A percentile compares a stretch with the other conserved stretches of the same genome.
These are phyloP conservation scores for Elongisporangium prolatum DNA, from an alignment of 352 stramenopile genomes.

Conservation along the genomic window DNA sequence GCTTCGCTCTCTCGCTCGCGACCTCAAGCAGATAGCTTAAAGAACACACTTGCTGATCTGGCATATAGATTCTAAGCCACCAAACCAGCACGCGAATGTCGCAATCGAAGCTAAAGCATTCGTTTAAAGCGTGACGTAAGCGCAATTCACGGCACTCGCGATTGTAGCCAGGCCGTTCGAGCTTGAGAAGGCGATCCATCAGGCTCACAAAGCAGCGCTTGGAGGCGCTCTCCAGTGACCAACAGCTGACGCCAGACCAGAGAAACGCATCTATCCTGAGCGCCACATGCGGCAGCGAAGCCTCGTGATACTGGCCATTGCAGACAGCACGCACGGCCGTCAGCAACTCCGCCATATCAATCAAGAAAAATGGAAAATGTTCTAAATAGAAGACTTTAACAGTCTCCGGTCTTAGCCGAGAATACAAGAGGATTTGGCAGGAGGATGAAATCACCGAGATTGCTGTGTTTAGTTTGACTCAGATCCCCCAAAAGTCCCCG, in stretches of 20 bases:
- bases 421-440: too few relatives aligned
- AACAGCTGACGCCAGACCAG: not conserved
- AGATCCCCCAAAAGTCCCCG: too few relatives aligned
- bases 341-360: not conserved
- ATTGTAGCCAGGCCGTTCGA: not conserved
- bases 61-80: too few relatives aligned
- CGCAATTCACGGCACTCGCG: not conserved
- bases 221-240: not conserved
- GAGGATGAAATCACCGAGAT: too few relatives aligned
- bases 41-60: too few relatives aligned
- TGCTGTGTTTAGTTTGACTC: too few relatives aligned
- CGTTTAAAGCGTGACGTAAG: not conserved
- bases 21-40: too few relatives aligned
- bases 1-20: too few relatives aligned
- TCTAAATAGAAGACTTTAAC: too few relatives aligned
- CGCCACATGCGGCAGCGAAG: not conserved
- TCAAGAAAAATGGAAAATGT: too few relatives aligned
- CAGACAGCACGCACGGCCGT: not conserved
- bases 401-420: too few relatives aligned
- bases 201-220: not conserved
- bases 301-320: not conserved
- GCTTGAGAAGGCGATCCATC: not conserved
- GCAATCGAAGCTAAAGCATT: not conserved
- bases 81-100: not conserved
- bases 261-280: not conserved